Percentiles rank a stretch among this genome's conserved stretches.
These are phyloP conservation scores for Evansstolkia leycettana DNA, from an alignment of 495 filamentous ascomycete species.

Conservation along the genomic window DNA sequence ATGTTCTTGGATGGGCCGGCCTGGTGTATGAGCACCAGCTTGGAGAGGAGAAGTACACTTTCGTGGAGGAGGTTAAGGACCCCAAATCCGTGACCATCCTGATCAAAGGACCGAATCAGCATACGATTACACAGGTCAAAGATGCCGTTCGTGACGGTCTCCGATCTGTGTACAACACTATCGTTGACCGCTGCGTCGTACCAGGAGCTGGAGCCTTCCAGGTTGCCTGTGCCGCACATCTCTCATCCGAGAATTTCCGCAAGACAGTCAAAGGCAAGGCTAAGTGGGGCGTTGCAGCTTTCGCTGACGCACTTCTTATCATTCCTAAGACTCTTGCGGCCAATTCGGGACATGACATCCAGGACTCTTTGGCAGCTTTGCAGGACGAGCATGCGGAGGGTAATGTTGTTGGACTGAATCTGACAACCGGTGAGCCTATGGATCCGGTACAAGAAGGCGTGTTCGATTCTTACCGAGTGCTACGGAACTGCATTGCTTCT, in stretches of 20 bases:
- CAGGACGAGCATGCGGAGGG: slow-evolving; percentile 80
- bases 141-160: slow-evolving; percentile 96
- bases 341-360: slow-evolving; percentile 92
- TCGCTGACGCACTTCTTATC: slow-evolving; percentile 83
- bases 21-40: slow-evolving; percentile 95
- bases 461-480: slow-evolving; percentile 89
- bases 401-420: slow-evolving; percentile 74
- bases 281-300: slow-evolving; percentile 86
- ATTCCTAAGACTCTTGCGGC: slow-evolving; percentile 96
- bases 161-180: slow-evolving; percentile 95
- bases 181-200: slow-evolving; percentile 89
- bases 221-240: slow-evolving; percentile 81
- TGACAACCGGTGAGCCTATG: slow-evolving; percentile 83
- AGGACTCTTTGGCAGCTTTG: slow-evolving; percentile 75
- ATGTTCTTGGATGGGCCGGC: slow-evolving; percentile 91
- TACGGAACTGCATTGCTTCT: slow-evolving; percentile 86
- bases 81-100: slow-evolving; percentile 97
- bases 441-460: slow-evolving; percentile 89
- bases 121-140: slow-evolving; percentile 92
- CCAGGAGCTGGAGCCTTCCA: slow-evolving; percentile 95
- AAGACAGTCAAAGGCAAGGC: slow-evolving; percentile 94
- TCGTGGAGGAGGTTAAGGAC: slow-evolving; percentile 96
- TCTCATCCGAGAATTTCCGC: slow-evolving; percentile 67
- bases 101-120: slow-evolving; percentile 94
- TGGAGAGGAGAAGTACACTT: slow-evolving; percentile 98